A percentile compares a stretch with the other conserved stretches of the same genome.
Conservation (phyloP, 2,329 filamentous ascomycete genomes). For the Ascochyta viciae-villosae region DNA sequence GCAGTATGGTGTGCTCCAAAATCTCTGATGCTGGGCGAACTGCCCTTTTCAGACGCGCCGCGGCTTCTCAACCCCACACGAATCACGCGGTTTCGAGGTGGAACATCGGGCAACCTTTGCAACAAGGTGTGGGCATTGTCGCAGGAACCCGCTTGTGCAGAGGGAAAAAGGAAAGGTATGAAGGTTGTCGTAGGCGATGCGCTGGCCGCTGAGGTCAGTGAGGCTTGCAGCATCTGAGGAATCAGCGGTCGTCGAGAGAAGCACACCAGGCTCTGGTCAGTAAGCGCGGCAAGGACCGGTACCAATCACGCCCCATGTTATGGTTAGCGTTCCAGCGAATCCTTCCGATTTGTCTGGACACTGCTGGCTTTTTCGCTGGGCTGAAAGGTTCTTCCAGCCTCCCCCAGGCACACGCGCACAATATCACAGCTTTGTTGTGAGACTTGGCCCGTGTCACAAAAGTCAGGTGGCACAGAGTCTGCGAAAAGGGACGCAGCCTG, state of each 20-base stretch:
- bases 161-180: slow-evolving; percentile 13
- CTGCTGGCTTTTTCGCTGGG: slow-evolving; percentile 26
- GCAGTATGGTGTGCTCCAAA: slow-evolving; percentile 21
- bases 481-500: slow-evolving; percentile 17
- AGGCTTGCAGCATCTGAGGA: slow-evolving; percentile 27
- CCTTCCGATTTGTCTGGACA: slow-evolving; percentile 38
- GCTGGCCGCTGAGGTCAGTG: slow-evolving; percentile 36
- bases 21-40: slow-evolving; percentile 11
- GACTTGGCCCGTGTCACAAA: slow-evolving; percentile 5
- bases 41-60: slow-evolving; percentile 2
- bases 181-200: slow-evolving; percentile 27
- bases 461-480: slow-evolving; percentile 14
- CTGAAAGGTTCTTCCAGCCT: slow-evolving; percentile 30
- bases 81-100: slow-evolving; percentile 8
- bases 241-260: slow-evolving; percentile 5
- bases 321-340: slow-evolving; percentile 29
- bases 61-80: slow-evolving; percentile 8
- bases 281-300: slow-evolving; percentile 25
- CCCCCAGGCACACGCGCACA: slow-evolving; percentile 21
- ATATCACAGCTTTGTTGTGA: slow-evolving; percentile 19
- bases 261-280: slow-evolving; percentile 20
- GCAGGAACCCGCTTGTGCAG: slow-evolving; percentile 15
- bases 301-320: slow-evolving; percentile 36
- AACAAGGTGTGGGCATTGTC: slow-evolving; percentile 14
- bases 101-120: slow-evolving; percentile 13